phyloP scores from a whole-genome alignment of 2,329 filamentous ascomycete genomes.

The Aspergillaceae sp. region DNA sequence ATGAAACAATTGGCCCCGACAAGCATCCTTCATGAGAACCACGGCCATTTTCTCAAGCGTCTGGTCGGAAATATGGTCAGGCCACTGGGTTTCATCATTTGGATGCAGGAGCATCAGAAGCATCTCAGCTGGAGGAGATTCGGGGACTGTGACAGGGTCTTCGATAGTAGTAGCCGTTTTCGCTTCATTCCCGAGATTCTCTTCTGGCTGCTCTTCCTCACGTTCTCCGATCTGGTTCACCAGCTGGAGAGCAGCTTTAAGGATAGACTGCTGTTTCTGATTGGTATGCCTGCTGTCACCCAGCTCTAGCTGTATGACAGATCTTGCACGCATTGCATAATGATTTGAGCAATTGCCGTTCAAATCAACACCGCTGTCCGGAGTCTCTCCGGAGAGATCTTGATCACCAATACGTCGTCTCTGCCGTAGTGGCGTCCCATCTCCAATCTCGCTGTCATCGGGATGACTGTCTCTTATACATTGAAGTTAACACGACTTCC shows the following conservation, averaged over 20 bases:
- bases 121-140: constrained; percentile 13
- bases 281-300: constrained; percentile 10
- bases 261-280: constrained; percentile 11
- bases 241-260: constrained; percentile 15
- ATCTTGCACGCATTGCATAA: constrained; percentile 16
- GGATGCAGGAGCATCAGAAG: constrained; percentile 16
- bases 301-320: constrained; percentile 17
- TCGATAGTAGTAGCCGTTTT: not conserved
- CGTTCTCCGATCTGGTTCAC: constrained; percentile 11
- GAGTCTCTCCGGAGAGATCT: not conserved
- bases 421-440: not conserved
- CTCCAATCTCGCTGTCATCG: not conserved
- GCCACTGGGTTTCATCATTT: constrained; percentile 12
- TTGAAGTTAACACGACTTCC: not conserved
- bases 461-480: not conserved
- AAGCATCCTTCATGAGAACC: constrained; percentile 7
- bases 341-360: constrained; percentile 10
- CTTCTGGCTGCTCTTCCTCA: constrained; percentile 2
- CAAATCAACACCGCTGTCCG: not conserved
- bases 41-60: constrained; percentile 14
- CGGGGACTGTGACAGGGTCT: constrained; percentile 1
- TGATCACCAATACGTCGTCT: not conserved
- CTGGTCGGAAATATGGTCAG: constrained; percentile 18
- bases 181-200: constrained; percentile 1
- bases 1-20: constrained; percentile 10